Base-by-base conservation (phyloP, 2,329 filamentous ascomycete species). In the Colletotrichum liaoningense region DNA sequence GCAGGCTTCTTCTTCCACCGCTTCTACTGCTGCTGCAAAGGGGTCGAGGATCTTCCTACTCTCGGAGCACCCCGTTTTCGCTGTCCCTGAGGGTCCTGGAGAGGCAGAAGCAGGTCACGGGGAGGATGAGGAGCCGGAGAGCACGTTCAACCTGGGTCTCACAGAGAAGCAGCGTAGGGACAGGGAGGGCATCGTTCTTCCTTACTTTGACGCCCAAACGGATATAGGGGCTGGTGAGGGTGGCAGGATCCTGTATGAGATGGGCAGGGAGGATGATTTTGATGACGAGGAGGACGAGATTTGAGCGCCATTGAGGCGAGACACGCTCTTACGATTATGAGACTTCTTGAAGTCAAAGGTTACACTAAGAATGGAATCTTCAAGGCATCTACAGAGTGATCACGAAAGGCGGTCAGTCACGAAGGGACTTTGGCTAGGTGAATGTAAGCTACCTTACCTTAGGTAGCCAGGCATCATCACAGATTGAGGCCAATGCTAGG, bases 201-300 rank as follows among this genome's bases (percentile, higher is more conserved):
- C 97, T 19, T 98, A 99, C 81, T 98, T 97, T 83, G 97, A 99
- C 85, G 97, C 97, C 28, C 97, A 99, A 87, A 94, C 91, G 66
- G 93, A 93, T 60, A 89, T 91, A 64, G 93, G 92, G 1, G 89
- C 90, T 0, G 95, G 95, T 0, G 95, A 97, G 78, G 96, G 97
- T 5, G 97, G 97, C 0, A 89, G 96, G 74, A 99, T 99, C 76
- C 80, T 99, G 79, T 99, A 99, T 81, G 96, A 98, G 78, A 97
- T 98, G 94, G 96, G 95, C 1, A 90, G 92, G 75, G 97, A 98
- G 84, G 97, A 99, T 83, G 95, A 98, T 81, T 98, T 98, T 84
- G 95, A 98, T 77, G 95, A 97, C 72, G 95, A 97, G 79, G 95
- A 98, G 79, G 95, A 98, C 84, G 95, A 98, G 84, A 95, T 96